Percentiles rank a stretch among this genome's conserved stretches.
Conservation (phyloP, 1,284 basidiomycete genomes). For the Inonotus obliquus region DNA sequence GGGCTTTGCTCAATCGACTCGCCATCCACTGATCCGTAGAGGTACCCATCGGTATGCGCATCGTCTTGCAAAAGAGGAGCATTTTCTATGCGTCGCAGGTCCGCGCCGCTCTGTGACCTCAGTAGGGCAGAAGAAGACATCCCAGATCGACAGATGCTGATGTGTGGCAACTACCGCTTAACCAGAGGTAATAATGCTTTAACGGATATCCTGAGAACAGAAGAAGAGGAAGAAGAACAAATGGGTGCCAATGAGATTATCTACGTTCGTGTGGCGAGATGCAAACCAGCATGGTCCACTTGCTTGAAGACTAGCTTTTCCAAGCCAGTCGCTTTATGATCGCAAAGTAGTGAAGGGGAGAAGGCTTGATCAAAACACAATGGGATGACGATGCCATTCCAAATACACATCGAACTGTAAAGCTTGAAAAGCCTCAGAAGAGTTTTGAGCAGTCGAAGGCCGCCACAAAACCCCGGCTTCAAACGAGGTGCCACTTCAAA, state of each 20-base stretch:
- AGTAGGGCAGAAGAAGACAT: neutral
- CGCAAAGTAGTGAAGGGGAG: too few relatives aligned
- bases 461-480: too few relatives aligned
- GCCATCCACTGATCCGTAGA: conserved; percentile 1
- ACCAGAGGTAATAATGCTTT: neutral
- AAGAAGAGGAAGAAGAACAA: neutral
- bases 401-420: too few relatives aligned
- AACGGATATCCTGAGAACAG: neutral
- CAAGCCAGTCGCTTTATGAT: neutral
- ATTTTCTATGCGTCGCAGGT: neutral
- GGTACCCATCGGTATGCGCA: neutral
- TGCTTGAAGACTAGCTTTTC: neutral
- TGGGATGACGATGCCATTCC: too few relatives aligned
- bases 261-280: neutral
- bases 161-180: neutral
- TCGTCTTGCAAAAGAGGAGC: neutral
- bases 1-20: neutral
- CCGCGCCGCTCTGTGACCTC: neutral
- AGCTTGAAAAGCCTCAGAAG: too few relatives aligned
- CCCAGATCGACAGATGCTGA: neutral
- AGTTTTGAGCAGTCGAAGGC: too few relatives aligned
- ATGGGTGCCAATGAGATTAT: neutral
- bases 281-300: neutral
- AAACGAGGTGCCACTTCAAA: too few relatives aligned
- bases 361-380: too few relatives aligned